Evolutionary conservation across 192 early-diverging fungal species (phyloP).

Genomic region (Glomus cerebriforme): DNA sequence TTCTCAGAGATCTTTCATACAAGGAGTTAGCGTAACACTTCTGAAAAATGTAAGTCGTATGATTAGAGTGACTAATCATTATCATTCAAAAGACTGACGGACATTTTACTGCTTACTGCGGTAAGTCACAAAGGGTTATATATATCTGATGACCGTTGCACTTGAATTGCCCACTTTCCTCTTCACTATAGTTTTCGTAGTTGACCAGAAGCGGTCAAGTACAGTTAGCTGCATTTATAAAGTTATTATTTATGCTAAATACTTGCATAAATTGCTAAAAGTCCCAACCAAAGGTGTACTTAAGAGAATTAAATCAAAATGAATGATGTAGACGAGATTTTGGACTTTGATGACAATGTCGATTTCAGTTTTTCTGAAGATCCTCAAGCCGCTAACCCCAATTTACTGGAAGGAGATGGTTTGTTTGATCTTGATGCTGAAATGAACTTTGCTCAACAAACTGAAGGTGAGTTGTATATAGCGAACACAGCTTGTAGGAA

Average conservation of each 20-base stretch:
- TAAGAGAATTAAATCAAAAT: neutral
- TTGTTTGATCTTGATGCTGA: neutral
- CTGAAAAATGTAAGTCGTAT: neutral
- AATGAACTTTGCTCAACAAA: neutral
- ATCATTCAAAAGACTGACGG: too few species aligned
- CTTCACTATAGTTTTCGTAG: neutral
- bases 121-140: neutral
- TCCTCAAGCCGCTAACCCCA: neutral
- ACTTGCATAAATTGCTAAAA: neutral
- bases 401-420: neutral
- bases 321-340: constrained; percentile 13
- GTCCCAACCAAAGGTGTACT: neutral
- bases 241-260: neutral
- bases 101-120: neutral
- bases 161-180: neutral
- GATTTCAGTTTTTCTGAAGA: constrained; percentile 8
- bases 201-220: neutral
- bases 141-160: neutral
- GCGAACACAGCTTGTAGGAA: neutral
- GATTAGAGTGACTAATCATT: too few species aligned
- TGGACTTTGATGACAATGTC: constrained; percentile 10
- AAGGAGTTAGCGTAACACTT: neutral
- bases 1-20: too few species aligned
- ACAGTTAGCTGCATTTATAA: neutral
- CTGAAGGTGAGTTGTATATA: neutral